Evolutionary conservation across 768 basidiomycete species (phyloP).

Genomic region (Podaxis mareebaensis): DNA sequence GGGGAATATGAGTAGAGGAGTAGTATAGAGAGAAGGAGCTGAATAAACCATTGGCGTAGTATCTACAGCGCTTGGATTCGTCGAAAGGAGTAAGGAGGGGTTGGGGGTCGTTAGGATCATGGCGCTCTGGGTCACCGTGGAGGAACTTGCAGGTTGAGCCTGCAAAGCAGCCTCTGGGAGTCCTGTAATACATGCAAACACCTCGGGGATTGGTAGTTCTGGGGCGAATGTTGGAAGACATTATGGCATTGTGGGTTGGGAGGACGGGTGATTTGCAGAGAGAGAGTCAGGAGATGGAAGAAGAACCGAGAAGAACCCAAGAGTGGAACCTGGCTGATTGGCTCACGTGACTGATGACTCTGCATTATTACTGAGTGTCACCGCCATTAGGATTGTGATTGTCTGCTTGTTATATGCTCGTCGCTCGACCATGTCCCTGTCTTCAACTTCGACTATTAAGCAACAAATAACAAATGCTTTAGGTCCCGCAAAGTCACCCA

Average conservation of each 20-base stretch:
- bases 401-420: neutral
- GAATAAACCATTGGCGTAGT: slow-evolving; percentile 53
- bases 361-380: too few relatives aligned
- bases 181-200: slow-evolving; percentile 65
- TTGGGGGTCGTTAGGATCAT: slow-evolving; percentile 25
- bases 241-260: slow-evolving; percentile 8
- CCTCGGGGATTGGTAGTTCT: slow-evolving; percentile 72
- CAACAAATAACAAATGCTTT: slow-evolving; percentile 61
- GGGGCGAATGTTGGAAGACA: slow-evolving; percentile 41
- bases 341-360: slow-evolving; percentile 2
- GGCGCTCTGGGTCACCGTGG: slow-evolving; percentile 46
- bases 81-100: slow-evolving; percentile 63
- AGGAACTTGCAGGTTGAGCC: slow-evolving; percentile 76
- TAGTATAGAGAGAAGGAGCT: neutral
- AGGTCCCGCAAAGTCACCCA: slow-evolving; percentile 52
- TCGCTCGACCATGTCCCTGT: slow-evolving; percentile 58
- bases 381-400: neutral
- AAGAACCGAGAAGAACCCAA: slow-evolving; percentile 3
- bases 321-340: slow-evolving; percentile 12
- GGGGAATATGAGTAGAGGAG: neutral
- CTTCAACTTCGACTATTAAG: slow-evolving; percentile 74
- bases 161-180: slow-evolving; percentile 67
- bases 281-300: slow-evolving; percentile 8
- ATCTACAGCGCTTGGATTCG: slow-evolving; percentile 67
- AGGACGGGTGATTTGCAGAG: neutral